Percentiles rank a stretch among this genome's conserved stretches.
These are phyloP conservation scores for Panaeolus papilionaceus DNA, from an alignment of 768 basidiomycete genomes.

Conservation along the genomic window DNA sequence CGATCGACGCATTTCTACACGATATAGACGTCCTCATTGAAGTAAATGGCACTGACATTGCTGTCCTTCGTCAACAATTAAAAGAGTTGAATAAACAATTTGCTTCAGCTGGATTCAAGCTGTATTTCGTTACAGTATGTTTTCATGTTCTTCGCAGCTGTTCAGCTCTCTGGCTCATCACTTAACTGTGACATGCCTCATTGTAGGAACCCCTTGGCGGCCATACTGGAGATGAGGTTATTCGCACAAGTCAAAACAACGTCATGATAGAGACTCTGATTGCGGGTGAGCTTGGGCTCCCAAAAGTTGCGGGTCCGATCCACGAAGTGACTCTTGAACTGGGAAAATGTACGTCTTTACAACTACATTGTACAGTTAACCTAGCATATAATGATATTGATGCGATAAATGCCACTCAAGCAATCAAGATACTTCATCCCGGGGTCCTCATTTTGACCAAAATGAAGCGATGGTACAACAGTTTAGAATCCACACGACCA, in stretches of 20 bases:
- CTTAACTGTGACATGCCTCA: neutral
- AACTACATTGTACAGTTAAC: neutral
- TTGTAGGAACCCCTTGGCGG: conserved; percentile 25
- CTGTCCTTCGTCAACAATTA: conserved; percentile 27
- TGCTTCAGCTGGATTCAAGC: conserved; percentile 30
- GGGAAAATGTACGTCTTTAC: conserved; percentile 21
- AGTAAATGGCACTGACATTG: conserved; percentile 24
- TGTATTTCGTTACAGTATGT: conserved; percentile 35
- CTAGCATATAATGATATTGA: neutral
- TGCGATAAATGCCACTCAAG: conserved; percentile 15
- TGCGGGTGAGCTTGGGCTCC: conserved; percentile 30
- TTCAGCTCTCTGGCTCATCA: too few relatives aligned
- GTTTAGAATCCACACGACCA: conserved; percentile 30
- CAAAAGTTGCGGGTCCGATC: conserved; percentile 24
- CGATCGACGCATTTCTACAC: conserved; percentile 25
- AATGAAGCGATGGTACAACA: conserved; percentile 35
- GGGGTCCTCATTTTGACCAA: conserved; percentile 35
- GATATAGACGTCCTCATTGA: conserved; percentile 40
- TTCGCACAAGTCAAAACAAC: conserved; percentile 28
- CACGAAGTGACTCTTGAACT: conserved; percentile 19
- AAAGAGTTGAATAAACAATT: conserved; percentile 30
- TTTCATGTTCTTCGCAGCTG: too few relatives aligned
- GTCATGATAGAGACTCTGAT: conserved; percentile 33
- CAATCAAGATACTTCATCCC: conserved; percentile 30
- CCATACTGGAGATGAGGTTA: conserved; percentile 25